Evolutionary conservation across 768 basidiomycete species (phyloP).

Genomic region (Erythrobasidium yunnanense): DNA sequence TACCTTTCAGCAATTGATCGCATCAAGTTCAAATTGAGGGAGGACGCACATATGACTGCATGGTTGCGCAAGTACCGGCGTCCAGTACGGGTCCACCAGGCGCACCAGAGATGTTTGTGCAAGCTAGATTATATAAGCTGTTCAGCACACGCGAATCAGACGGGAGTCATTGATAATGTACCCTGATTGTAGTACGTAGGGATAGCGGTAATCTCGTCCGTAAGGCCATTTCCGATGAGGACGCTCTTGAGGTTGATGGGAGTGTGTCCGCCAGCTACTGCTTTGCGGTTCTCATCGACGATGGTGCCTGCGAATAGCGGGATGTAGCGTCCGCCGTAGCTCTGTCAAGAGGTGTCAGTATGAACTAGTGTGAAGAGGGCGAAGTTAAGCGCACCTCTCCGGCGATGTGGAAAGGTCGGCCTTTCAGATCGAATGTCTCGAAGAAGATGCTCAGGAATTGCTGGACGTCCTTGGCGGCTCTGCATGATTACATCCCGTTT

Average conservation of each 20-base stretch:
- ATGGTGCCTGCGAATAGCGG: conserved; percentile 11
- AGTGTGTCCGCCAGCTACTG: conserved; percentile 3
- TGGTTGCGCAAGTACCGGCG: conserved; percentile 19
- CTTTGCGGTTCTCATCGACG: conserved; percentile 4
- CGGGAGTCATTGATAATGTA: background rate
- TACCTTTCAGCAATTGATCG: background rate
- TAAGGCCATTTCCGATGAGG: conserved; percentile 16
- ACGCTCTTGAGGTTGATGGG: conserved; percentile 20
- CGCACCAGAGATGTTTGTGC: conserved; percentile 14
- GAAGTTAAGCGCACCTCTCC: background rate
- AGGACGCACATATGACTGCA: conserved; percentile 23
- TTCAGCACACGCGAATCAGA: background rate
- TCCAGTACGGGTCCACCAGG: conserved; percentile 22
- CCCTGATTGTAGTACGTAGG: conserved; percentile 28
- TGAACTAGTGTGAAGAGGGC: background rate
- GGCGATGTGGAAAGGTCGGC: conserved; percentile 15
- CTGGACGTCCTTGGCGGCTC: conserved; percentile 19
- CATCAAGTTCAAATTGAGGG: background rate
- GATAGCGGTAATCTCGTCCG: conserved; percentile 18
- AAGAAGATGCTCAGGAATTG: conserved; percentile 13
- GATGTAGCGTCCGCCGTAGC: conserved; percentile 10
- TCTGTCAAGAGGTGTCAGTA: background rate
- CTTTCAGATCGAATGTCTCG: conserved; percentile 21
- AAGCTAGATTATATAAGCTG: conserved; percentile 17
- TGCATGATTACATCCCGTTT: background rate